These are phyloP conservation scores for Phytophthora meadii DNA, from an alignment of 352 stramenopile species.

Conservation along the genomic window DNA sequence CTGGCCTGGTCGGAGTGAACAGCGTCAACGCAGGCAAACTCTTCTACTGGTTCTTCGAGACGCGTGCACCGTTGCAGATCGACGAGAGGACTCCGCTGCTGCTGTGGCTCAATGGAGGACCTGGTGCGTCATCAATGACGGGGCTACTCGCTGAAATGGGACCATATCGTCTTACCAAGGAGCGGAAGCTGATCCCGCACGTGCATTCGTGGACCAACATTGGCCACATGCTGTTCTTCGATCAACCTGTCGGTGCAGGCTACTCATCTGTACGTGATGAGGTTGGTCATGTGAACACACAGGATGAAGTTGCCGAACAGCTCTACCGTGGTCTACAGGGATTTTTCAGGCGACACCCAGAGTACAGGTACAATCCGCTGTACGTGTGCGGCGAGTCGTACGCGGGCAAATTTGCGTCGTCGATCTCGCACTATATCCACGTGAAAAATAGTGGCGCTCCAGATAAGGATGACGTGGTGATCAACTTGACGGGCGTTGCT, in stretches of 20 bases:
- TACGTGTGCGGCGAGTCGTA: conserved; percentile 94
- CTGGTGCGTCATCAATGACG: conserved; percentile 82
- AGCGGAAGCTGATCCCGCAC: conserved; percentile 78
- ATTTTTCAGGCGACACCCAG: conserved; percentile 91
- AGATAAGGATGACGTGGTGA: conserved; percentile 41
- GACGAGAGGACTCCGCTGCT: conserved; percentile 67
- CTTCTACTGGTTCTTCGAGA: conserved; percentile 91
- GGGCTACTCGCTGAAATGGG: conserved; percentile 81
- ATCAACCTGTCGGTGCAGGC: conserved; percentile 83
- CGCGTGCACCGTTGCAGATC: conserved; percentile 48
- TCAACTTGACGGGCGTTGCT: conserved; percentile 90
- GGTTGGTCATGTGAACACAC: conserved; percentile 70
- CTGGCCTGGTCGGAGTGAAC: conserved; percentile 74
- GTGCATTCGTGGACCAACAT: conserved; percentile 76
- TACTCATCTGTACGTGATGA: conserved; percentile 81
- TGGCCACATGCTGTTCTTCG: conserved; percentile 87
- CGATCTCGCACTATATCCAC: conserved; percentile 95
- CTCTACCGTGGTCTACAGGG: conserved; percentile 93
- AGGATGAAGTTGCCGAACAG: conserved; percentile 79
- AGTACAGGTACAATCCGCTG: conserved; percentile 71
- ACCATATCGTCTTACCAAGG: conserved; percentile 70
- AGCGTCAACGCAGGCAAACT: conserved; percentile 57
- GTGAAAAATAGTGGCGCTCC: conserved; percentile 68
- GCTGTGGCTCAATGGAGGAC: conserved; percentile 85
- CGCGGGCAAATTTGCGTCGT: conserved; percentile 97